Evolutionary conservation across 202 grass and related monocot genomes (phyloP).

Genomic region (Tripidium arundinaceum): DNA sequence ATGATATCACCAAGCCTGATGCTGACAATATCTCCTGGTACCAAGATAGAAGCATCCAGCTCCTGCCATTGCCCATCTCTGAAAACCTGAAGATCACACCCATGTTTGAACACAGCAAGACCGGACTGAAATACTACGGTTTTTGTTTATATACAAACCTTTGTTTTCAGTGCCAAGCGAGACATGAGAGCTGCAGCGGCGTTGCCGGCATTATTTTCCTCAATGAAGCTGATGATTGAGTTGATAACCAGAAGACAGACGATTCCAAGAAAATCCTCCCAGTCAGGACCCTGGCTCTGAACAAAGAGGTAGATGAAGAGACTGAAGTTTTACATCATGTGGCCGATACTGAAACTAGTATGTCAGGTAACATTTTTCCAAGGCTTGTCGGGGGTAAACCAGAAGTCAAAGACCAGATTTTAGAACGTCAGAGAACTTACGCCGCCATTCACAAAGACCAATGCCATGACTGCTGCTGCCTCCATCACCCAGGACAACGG

Average conservation of each 20-base stretch:
- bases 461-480: conserved; percentile 32
- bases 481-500: too few relatives aligned
- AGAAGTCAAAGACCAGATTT: neutral
- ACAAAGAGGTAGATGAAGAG: neutral
- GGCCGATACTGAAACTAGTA: too few relatives aligned
- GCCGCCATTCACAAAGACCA: conserved; percentile 67
- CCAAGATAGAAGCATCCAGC: too few relatives aligned
- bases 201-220: conserved; percentile 80
- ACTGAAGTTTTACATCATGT: too few relatives aligned
- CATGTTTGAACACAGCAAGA: neutral
- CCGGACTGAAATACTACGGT: neutral
- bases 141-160: conserved; percentile 28
- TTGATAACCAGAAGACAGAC: conserved; percentile 72
- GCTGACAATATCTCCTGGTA: too few relatives aligned
- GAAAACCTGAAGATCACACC: neutral
- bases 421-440: conserved; percentile 27
- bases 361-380: neutral
- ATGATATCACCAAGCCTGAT: too few relatives aligned
- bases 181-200: conserved; percentile 74
- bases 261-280: conserved; percentile 83
- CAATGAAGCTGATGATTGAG: conserved; percentile 82
- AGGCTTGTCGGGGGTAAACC: neutral
- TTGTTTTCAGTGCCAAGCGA: conserved; percentile 55
- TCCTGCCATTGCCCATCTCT: too few relatives aligned
- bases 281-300: conserved; percentile 63